Evolutionary conservation across 129 eudicot genomes (phyloP).

Genomic region (carrot (Daucus carota)): DH1_v3.0 NC_030383.2:6599501-6600000

Average conservation of each 20-base stretch:
- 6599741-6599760: not conserved
- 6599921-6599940: not conserved
- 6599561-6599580: constrained; percentile 21
- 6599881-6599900: not conserved
- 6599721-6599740: not conserved
- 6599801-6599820: not conserved
- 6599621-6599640: not conserved
- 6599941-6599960: too few relatives aligned
- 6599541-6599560: constrained; percentile 94
- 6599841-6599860: not conserved
- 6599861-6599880: not conserved
- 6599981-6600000: too few relatives aligned
- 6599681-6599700: constrained; percentile 88
- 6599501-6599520: constrained; percentile 73
- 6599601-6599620: not conserved
- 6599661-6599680: constrained; percentile 72
- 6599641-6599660: constrained; percentile 83
- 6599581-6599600: not conserved
- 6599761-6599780: not conserved
- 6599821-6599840: not conserved
- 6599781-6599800: not conserved
- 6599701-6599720: constrained; percentile 70
- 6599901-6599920: not conserved
- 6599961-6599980: too few relatives aligned
- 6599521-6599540: constrained; percentile 38